Evolutionary conservation across 306 rosid genomes (phyloP).

Genomic region (Betula pendula): DNA sequence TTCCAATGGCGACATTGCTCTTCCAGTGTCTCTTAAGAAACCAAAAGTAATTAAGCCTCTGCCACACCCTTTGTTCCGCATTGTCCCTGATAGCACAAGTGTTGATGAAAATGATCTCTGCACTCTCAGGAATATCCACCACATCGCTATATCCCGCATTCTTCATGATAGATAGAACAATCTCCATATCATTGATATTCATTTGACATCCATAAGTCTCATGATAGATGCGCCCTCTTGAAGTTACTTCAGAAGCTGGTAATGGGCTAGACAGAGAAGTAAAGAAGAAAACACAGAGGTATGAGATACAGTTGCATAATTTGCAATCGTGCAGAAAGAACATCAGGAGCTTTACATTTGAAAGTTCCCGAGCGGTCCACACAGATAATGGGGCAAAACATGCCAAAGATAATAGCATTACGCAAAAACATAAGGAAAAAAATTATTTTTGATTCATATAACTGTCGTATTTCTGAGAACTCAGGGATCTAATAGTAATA

Average conservation of each 20-base stretch:
- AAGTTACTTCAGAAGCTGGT: slow-evolving; percentile 50
- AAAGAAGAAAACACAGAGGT: neutral
- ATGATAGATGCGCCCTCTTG: slow-evolving; percentile 79
- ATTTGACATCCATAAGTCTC: slow-evolving; percentile 99
- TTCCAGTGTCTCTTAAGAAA: slow-evolving; percentile 97
- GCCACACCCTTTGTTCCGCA: slow-evolving; percentile 98
- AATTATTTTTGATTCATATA: neutral
- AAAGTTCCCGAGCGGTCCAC: neutral
- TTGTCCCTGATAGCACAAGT: slow-evolving; percentile 98
- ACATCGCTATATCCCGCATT: slow-evolving; percentile 74
- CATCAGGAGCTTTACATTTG: neutral
- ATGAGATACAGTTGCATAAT: slow-evolving; percentile 5
- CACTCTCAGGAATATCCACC: slow-evolving; percentile 81
- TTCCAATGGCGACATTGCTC: slow-evolving; percentile 71
- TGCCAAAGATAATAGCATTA: neutral
- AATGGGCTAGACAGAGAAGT: slow-evolving; percentile 41
- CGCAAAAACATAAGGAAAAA: neutral
- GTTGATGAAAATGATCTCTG: slow-evolving; percentile 90
- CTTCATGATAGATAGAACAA: slow-evolving; percentile 84
- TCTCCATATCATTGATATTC: slow-evolving; percentile 97
- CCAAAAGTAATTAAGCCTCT: slow-evolving; percentile 98
- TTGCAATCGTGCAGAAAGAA: neutral
- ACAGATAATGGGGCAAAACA: neutral
- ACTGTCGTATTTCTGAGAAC: neutral
- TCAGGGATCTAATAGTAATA: neutral